Evolutionary conservation across 805 yeast genomes (phyloP), one percentile per base, ranked within the genome.

Genomic region (Komagataella pseudopastoris): DNA sequence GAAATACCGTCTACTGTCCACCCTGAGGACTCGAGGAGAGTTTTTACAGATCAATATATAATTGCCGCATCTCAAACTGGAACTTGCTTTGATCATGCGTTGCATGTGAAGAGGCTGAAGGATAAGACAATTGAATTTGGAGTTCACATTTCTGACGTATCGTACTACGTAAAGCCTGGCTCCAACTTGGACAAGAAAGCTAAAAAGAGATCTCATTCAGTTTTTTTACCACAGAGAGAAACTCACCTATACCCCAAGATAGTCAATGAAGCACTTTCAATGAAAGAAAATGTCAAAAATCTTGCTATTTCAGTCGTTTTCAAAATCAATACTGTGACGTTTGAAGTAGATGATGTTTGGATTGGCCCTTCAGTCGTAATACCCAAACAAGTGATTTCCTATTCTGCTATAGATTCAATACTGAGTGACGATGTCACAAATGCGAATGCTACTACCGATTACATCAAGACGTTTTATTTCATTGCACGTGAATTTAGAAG

Each of bases 151-250:
- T 74, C 85, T 36, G 99, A 93, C 68, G 81, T 85, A 4, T 73
- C 95, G 3, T 80, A 80, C 47, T 87, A 72, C 58, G 67, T 91
- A 50, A 80, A 77, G 56, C 83, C 80, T 45, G 91, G 89, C 14
- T 80, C 95, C 0, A 68, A 80, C 7, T 70, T 91, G 54, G 99
- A 93, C 61, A 81, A 90, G 55, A 89, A 91, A 63, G 85, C 96
- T 1, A 86, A 88, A 66, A 89, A 88, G 69, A 78, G 98, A 63
- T 88, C 95, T 1, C 80, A 91, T 3, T 81, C 96, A 6, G 97
- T 91, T 3, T 85, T 83, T 60, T 75, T 90, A 64, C 93, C 95
- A 12, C 96, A 90, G 63, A 77, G 76, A 54, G 72, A 76, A 24
- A 77, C 81, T 47, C 78, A 83, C 53, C 72, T 89, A 58, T 76